Base-by-base conservation (phyloP, 2,329 filamentous ascomycete species). In the Daldinia eschscholtzii region DNA sequence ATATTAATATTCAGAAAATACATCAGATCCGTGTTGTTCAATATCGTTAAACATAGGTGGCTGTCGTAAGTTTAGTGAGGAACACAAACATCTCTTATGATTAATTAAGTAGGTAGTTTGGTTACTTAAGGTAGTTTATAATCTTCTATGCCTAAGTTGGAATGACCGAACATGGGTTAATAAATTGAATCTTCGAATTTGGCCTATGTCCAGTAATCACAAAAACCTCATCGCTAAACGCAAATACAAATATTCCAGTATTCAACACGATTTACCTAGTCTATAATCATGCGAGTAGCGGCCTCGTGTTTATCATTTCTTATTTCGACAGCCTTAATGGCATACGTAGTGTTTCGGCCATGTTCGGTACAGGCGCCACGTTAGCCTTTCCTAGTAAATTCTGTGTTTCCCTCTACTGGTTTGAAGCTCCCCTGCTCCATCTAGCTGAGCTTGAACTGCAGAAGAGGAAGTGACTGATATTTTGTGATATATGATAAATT, bases 401-500 rank as follows among this genome's bases (percentile, higher is more conserved):
- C 6, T 6, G 18, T n/a, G 46, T 33, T 52, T 18, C 12, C 4
- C 28, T 52, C 15, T 15, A 7, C 46, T n/a, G 46, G 15, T 13
- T 52, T 30, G 26, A 26, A 18, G 7, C 13, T 6, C 33, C 20
- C 20, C 15, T 30, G 46, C 28, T 33, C 33, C 28, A 10, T 33
- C 46, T 23, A 33, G 26, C 26, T 52, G 26, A 15, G 46, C 46
- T 33, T 15, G 13, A 52, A n/a, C 26, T 33, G 46, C 26, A 52
- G 15, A 28, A 26, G 9, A 33, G 46, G 18, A 33, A 33, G 28
- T 52, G 46, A 52, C 46, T 52, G 6, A 15, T 52, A 26, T 7
- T 30, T 52, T 52, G 18, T 52, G 46, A 52, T 52, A 30, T 52
- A 52, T 52, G 46, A 52, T 33, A 52, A 18, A 10, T 33, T 52